These are phyloP conservation scores for Rubroboletus satanas DNA, from an alignment of 768 basidiomycete genomes.

Conservation along the genomic window DNA sequence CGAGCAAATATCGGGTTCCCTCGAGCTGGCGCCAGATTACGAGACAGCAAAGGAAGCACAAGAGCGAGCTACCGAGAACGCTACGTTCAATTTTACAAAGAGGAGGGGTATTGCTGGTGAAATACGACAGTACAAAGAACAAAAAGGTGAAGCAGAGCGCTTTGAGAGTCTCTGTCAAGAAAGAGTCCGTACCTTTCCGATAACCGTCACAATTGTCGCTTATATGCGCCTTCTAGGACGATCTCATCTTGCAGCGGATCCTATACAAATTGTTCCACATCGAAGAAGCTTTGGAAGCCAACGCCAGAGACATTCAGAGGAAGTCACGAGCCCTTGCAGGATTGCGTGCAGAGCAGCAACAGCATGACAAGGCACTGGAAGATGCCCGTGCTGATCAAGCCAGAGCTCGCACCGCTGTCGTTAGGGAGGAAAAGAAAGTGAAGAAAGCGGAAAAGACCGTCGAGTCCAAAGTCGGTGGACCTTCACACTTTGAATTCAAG, in stretches of 20 bases:
- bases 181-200: conserved; percentile 44
- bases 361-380: conserved; percentile 68
- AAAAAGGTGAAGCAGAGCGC: conserved; percentile 87
- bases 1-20: conserved; percentile 92
- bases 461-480: conserved; percentile 65
- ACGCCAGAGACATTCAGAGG: conserved; percentile 62
- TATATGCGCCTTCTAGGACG: conserved; percentile 50
- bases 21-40: conserved; percentile 86
- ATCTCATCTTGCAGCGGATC: conserved; percentile 74
- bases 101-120: conserved; percentile 91
- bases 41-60: conserved; percentile 84
- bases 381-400: conserved; percentile 77
- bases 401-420: conserved; percentile 64
- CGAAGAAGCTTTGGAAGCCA: conserved; percentile 73
- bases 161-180: conserved; percentile 78
- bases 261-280: conserved; percentile 90
- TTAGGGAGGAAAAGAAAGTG: conserved; percentile 81
- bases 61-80: conserved; percentile 89
- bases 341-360: conserved; percentile 64
- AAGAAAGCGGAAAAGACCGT: conserved; percentile 89
- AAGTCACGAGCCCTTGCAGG: conserved; percentile 70
- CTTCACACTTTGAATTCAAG: neutral
- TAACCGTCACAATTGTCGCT: neutral
- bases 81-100: conserved; percentile 93
- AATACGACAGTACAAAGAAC: conserved; percentile 96